Percentiles rank a stretch among this genome's conserved stretches.
Conservation (phyloP, 2,329 filamentous ascomycete genomes). For the Cytospora paraplurivora region DNA sequence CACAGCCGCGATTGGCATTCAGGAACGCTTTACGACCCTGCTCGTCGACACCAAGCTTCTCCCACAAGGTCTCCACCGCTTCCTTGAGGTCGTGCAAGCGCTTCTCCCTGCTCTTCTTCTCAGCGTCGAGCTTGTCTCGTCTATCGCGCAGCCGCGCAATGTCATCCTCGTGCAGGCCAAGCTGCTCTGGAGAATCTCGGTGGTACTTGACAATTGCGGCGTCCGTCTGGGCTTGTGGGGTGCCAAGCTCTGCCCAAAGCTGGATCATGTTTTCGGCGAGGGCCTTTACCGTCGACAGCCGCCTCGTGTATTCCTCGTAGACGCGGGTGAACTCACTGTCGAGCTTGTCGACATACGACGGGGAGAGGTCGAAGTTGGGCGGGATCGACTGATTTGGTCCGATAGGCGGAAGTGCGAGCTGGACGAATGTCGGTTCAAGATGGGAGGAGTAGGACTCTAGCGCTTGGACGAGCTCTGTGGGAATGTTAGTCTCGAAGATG, state of each 20-base stretch:
- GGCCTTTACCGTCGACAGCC: constrained; percentile 73
- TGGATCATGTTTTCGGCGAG: constrained; percentile 85
- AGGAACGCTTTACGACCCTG: constrained; percentile 83
- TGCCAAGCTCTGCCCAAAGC: constrained; percentile 94
- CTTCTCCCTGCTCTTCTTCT: constrained; percentile 84
- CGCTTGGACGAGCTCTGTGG: constrained; percentile 84
- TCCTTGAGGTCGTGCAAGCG: constrained; percentile 66
- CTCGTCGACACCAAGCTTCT: constrained; percentile 81
- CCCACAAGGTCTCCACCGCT: constrained; percentile 86
- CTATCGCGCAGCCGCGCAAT: constrained; percentile 70
- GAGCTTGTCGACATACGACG: constrained; percentile 80
- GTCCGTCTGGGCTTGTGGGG: constrained; percentile 91
- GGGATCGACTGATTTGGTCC: constrained; percentile 74
- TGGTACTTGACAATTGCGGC: constrained; percentile 84
- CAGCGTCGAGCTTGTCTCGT: constrained; percentile 81
- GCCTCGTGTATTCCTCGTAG: constrained; percentile 92
- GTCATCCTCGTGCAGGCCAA: constrained; percentile 89
- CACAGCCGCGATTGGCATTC: constrained; percentile 85
- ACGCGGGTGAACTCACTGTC: constrained; percentile 92
- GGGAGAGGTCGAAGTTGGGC: constrained; percentile 88
- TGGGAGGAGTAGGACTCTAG: constrained; percentile 96
- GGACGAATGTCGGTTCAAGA: constrained; percentile 85
- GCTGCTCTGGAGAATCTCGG: constrained; percentile 86
- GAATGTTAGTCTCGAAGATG: constrained; percentile 24
- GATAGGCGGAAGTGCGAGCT: constrained; percentile 82